Percentiles rank a stretch among this genome's conserved stretches.
Evolutionary conservation across 371 early-diverging fungal genomes (phyloP).

Genomic region (Blakeslea trispora): DNA sequence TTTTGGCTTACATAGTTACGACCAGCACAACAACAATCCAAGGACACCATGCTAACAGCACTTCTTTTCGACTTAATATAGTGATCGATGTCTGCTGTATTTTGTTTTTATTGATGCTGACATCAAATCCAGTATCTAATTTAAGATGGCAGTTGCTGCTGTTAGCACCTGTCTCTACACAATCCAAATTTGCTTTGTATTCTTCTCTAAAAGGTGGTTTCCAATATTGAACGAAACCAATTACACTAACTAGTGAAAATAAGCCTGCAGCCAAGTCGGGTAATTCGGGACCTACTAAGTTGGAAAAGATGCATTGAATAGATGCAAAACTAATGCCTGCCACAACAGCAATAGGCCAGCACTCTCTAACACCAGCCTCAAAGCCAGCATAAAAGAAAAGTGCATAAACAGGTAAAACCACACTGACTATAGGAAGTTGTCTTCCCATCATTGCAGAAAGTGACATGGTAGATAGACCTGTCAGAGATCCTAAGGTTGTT

Average conservation of each 20-base stretch:
- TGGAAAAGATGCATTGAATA: conserved; percentile 40
- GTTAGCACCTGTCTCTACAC: background rate
- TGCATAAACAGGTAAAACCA: conserved; percentile 42
- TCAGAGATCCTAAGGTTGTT: conserved; percentile 37
- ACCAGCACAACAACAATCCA: conserved; percentile 42
- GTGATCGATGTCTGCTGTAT: background rate
- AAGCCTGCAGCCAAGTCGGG: conserved; percentile 49
- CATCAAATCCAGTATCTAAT: no score
- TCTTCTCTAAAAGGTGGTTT: conserved; percentile 41
- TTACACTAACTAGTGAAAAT: conserved; percentile 31
- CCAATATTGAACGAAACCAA: conserved; percentile 46
- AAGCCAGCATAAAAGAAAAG: conserved; percentile 34
- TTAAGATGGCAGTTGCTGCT: no score
- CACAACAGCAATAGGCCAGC: conserved; percentile 41
- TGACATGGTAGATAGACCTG: conserved; percentile 29
- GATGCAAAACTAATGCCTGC: conserved; percentile 44
- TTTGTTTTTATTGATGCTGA: background rate
- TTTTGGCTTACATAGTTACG: conserved; percentile 35
- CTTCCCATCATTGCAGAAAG: conserved; percentile 47
- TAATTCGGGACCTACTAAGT: conserved; percentile 46
- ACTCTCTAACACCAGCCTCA: conserved; percentile 39
- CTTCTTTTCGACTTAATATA: conserved; percentile 20
- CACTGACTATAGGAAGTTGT: conserved; percentile 40
- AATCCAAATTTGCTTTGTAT: conserved; percentile 26
- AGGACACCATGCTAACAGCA: conserved; percentile 39